phyloP scores from a whole-genome alignment of 768 basidiomycete genomes.

The Psilocybe subaeruginosa region DNA sequence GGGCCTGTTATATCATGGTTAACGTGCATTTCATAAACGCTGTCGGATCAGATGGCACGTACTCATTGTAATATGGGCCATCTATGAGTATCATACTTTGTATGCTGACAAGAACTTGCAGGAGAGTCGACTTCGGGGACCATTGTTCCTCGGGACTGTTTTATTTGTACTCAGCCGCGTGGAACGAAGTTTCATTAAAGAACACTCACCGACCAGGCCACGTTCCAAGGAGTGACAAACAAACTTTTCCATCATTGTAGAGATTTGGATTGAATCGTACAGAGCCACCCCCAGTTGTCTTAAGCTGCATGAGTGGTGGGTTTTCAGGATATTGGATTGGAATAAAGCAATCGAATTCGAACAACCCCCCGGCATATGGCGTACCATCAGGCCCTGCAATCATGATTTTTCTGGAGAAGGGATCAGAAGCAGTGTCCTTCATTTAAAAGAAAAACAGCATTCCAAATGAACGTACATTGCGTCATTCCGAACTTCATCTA shows the following conservation, averaged over 20 bases:
- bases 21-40: background rate
- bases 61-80: conserved; percentile 61
- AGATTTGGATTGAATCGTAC: conserved; percentile 64
- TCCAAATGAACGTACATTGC: conserved; percentile 43
- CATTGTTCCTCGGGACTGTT: conserved; percentile 45
- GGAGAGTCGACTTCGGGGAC: conserved; percentile 52
- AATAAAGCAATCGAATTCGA: conserved; percentile 61
- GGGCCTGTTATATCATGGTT: conserved; percentile 37
- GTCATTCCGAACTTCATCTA: conserved; percentile 61
- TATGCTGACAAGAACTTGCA: conserved; percentile 60
- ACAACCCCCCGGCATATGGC: conserved; percentile 56
- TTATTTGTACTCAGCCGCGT: background rate
- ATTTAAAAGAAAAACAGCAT: conserved; percentile 1
- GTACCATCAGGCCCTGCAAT: conserved; percentile 61
- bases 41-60: conserved; percentile 21
- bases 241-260: conserved; percentile 52
- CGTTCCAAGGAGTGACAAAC: conserved; percentile 57
- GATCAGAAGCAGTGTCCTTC: conserved; percentile 10
- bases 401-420: conserved; percentile 47
- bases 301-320: conserved; percentile 52
- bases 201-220: conserved; percentile 50
- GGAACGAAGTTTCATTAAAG: background rate
- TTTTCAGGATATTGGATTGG: conserved; percentile 51
- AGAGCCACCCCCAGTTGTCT: conserved; percentile 52
- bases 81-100: conserved; percentile 64